Base-by-base conservation (phyloP, 1,284 basidiomycete genomes). In the Tilletia setariae region DNA sequence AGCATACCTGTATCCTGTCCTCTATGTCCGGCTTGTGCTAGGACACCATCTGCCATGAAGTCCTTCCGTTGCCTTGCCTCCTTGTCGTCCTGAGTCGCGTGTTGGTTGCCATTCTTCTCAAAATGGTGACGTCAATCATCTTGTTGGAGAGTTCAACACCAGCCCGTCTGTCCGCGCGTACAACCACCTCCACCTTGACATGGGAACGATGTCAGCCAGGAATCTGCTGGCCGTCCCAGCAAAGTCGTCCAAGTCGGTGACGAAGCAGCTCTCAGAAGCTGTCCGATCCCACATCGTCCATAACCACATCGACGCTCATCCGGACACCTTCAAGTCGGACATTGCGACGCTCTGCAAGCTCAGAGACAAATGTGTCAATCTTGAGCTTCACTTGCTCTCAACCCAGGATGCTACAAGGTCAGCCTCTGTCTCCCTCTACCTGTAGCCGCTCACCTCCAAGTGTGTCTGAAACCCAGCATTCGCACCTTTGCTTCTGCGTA, bases 291-390 rank as follows among this genome's bases (percentile, higher is more conserved):
- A 93, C 83, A 89, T 96, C 63, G 85, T 86, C n/a, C 78, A 83
- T 0, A 85, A 87, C 63, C 88, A 90, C 80, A 86, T 87, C 7
- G 89, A 90, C 51, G 88, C 89, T n/a, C 91, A 95, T 79, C 92
- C 93, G 0, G 92, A 94, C 76, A 89, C 90, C n/a, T 94, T 94
- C 84, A 89, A 86, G 81, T 85, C 86, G 76, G 94, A 97, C 82
- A 88, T 94, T 64, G 86, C 86, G 9, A 83, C 84, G 32, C 92
- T 94, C 87, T 88, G 89, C 64, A 80, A 84, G 3, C 84, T 94
- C 66, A 86, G 94, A 43, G 88, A 79, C 30, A 63, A 69, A n/a
- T 65, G 74, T 56, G n/a, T 65, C 43, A 87, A 65, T 86, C 85
- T 89, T 2, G 92, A 92, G 51, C 76, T 81, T 1, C 85, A 85